phyloP scores from a whole-genome alignment of 352 stramenopile species.

The Phytophthora pistaciae region DNA sequence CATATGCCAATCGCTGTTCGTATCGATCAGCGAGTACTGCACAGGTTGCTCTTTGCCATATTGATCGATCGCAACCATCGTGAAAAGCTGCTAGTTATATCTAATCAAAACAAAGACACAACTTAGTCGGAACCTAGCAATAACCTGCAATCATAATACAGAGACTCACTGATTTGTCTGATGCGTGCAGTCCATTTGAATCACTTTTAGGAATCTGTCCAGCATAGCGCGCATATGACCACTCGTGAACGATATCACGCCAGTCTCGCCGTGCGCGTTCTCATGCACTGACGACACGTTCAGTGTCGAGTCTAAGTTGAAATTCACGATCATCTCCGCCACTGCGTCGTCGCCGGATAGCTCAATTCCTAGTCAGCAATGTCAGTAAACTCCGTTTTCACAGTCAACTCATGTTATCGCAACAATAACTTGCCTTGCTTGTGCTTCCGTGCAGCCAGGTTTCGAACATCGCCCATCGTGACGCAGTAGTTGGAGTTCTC shows the following conservation, averaged over 20 bases:
- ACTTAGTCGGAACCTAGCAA: slow-evolving; percentile 4
- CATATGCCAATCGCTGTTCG: slow-evolving; percentile 14
- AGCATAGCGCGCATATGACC: slow-evolving; percentile 8
- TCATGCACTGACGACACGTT: slow-evolving; percentile 15
- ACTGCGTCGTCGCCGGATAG: slow-evolving; percentile 11
- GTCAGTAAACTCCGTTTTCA: neutral
- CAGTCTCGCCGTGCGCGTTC: slow-evolving; percentile 16
- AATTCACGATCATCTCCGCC: slow-evolving; percentile 8
- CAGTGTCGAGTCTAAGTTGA: neutral
- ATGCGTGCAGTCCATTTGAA: neutral
- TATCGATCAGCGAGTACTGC: slow-evolving; percentile 16
- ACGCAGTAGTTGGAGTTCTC: slow-evolving; percentile 11
- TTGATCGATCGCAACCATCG: slow-evolving; percentile 17
- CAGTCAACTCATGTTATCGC: neutral
- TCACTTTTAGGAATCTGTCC: slow-evolving; percentile 9
- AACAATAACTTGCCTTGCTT: neutral
- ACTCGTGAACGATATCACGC: slow-evolving; percentile 12
- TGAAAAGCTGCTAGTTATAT: slow-evolving; percentile 22
- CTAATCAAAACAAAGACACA: neutral
- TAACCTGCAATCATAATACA: neutral
- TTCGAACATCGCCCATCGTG: slow-evolving; percentile 6
- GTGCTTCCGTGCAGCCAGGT: neutral
- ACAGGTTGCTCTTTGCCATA: slow-evolving; percentile 3
- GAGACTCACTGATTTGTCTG: slow-evolving; percentile 18
- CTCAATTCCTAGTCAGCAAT: neutral